Conservation (phyloP, 2,329 filamentous ascomycete species). For the Diaporthe eres region DNA sequence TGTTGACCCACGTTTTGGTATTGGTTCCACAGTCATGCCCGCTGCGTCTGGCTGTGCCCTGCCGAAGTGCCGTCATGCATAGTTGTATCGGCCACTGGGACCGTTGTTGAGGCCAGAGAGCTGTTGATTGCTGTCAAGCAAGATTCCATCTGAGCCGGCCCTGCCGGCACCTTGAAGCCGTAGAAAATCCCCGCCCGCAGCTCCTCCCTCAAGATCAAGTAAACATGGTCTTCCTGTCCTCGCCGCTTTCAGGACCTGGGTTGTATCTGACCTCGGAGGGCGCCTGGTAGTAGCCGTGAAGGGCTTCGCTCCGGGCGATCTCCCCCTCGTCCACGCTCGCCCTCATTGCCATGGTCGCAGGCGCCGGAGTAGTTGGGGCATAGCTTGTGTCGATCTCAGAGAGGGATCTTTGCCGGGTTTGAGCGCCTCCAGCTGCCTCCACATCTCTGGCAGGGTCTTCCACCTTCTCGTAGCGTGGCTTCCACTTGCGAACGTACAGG, state of each 20-base stretch:
- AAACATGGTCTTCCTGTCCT: constrained; percentile 24
- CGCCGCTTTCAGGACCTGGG: not conserved
- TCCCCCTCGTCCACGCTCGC: constrained; percentile 21
- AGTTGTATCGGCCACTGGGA: not conserved
- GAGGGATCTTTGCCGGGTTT: not conserved
- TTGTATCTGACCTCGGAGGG: constrained; percentile 16
- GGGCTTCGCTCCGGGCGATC: constrained; percentile 13
- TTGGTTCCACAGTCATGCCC: not conserved
- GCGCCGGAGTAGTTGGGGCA: not conserved
- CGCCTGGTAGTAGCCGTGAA: constrained; percentile 22
- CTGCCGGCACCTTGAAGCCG: not conserved
- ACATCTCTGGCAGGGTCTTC: constrained; percentile 7
- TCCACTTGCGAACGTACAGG: constrained; percentile 21
- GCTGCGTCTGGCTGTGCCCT: not conserved
- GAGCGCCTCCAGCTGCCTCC: constrained; percentile 1
- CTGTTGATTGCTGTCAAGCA: not conserved
- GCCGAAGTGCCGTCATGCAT: not conserved
- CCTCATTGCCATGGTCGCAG: constrained; percentile 18
- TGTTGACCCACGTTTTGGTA: not conserved
- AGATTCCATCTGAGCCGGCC: not conserved
- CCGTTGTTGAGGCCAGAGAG: not conserved
- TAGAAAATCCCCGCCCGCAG: not conserved
- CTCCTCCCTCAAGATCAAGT: constrained; percentile 1
- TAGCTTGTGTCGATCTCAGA: constrained; percentile 21
- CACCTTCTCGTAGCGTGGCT: constrained; percentile 20